Evolutionary conservation across 768 basidiomycete genomes (phyloP).

Genomic region (Hydnomerulius pinastri): DNA sequence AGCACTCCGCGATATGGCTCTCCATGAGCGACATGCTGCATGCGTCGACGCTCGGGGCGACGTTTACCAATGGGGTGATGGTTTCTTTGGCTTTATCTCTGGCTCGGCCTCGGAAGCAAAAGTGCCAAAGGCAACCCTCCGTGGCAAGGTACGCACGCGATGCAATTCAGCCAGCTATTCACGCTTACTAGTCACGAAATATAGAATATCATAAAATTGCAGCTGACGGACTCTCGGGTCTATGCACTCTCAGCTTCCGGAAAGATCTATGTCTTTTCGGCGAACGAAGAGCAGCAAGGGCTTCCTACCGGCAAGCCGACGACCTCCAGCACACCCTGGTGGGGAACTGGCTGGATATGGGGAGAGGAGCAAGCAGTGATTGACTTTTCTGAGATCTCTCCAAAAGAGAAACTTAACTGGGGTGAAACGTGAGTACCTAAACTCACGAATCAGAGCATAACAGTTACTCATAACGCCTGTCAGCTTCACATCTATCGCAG

Average conservation of each 20-base stretch:
- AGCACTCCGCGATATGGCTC: constrained; percentile 70
- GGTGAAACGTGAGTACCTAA: constrained; percentile 64
- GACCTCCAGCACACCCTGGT: constrained; percentile 55
- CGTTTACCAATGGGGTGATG: constrained; percentile 83
- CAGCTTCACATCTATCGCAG: constrained; percentile 74
- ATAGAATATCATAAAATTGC: constrained; percentile 71
- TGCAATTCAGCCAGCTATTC: not conserved
- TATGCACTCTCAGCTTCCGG: constrained; percentile 83
- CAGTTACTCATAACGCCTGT: constrained; percentile 7
- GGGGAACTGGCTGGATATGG: constrained; percentile 62
- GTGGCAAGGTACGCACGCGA: constrained; percentile 56
- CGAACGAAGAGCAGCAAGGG: constrained; percentile 50
- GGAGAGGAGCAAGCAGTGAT: constrained; percentile 46
- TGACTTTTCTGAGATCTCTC: constrained; percentile 62
- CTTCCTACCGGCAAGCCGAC: constrained; percentile 40
- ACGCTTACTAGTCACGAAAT: not conserved
- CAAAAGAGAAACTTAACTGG: constrained; percentile 55
- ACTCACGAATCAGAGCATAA: not conserved
- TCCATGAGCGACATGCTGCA: constrained; percentile 68
- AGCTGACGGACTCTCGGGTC: constrained; percentile 58
- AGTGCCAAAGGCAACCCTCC: constrained; percentile 54
- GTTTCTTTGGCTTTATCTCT: constrained; percentile 45
- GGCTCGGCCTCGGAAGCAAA: constrained; percentile 25
- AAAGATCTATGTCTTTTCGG: constrained; percentile 67
- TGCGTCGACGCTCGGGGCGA: constrained; percentile 81